phyloP scores from a whole-genome alignment of 805 yeast genomes.

The Lachancea fermentati region DNA sequence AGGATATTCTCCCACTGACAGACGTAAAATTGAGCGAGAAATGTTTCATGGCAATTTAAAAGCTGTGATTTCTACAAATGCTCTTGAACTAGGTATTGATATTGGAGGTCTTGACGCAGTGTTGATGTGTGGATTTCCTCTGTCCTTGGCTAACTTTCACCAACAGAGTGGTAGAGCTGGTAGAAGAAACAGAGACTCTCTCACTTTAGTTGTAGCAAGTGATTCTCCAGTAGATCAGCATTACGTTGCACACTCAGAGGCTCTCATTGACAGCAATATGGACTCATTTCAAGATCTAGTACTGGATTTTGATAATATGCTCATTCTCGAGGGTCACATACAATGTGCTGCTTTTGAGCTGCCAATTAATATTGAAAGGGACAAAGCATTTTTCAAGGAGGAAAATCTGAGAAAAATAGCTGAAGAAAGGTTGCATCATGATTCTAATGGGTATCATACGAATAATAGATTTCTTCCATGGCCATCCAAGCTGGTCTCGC shows the following conservation, averaged over 20 bases:
- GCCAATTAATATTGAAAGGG: constrained; percentile 54
- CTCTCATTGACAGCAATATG: constrained; percentile 36
- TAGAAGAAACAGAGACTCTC: constrained; percentile 74
- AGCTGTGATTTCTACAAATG: constrained; percentile 92
- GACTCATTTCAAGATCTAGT: constrained; percentile 55
- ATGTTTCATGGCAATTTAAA: constrained; percentile 84
- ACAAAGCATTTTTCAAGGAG: constrained; percentile 48
- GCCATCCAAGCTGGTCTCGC: constrained; percentile 71
- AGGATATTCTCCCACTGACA: constrained; percentile 81
- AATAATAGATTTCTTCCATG: constrained; percentile 63
- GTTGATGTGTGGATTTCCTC: constrained; percentile 87
- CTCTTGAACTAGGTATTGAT: constrained; percentile 92
- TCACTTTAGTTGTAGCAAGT: constrained; percentile 80
- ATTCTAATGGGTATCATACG: constrained; percentile 47
- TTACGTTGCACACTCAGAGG: constrained; percentile 52
- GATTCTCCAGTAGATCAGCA: constrained; percentile 82
- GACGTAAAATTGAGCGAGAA: constrained; percentile 80
- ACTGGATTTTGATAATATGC: constrained; percentile 52
- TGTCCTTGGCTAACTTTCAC: constrained; percentile 77
- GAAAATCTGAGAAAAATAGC: constrained; percentile 33
- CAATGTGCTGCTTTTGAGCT: constrained; percentile 93
- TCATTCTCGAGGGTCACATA: constrained; percentile 73
- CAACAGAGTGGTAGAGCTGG: constrained; percentile 99
- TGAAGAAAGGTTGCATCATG: constrained; percentile 36
- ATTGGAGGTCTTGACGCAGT: constrained; percentile 91